phyloP scores from a whole-genome alignment of 306 rosid genomes.

The Quercus glauca region DNA sequence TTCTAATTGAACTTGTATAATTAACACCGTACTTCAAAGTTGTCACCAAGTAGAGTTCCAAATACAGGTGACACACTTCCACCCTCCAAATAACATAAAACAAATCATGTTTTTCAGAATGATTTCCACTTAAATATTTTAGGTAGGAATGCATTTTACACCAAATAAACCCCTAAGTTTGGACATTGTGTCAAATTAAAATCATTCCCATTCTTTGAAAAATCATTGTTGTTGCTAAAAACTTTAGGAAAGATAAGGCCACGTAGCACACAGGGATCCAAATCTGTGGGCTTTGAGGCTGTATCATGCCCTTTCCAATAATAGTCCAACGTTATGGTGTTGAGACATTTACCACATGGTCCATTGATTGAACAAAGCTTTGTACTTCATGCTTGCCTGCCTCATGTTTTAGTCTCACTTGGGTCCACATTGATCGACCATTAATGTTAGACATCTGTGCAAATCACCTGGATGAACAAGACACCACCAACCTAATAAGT shows the following conservation, averaged over 20 bases:
- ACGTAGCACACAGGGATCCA: neutral
- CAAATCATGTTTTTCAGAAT: no score
- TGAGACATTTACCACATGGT: neutral
- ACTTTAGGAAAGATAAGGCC: neutral
- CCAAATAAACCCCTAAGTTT: no score
- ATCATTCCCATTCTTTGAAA: neutral
- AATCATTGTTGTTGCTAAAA: slow-evolving; percentile 2
- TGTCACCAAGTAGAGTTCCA: no score
- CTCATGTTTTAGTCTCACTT: neutral
- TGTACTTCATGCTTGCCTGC: neutral
- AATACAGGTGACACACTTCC: no score
- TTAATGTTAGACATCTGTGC: slow-evolving; percentile 25
- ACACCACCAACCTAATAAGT: neutral
- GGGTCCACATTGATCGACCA: neutral
- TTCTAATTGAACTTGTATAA: no score
- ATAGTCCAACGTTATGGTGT: slow-evolving; percentile 18
- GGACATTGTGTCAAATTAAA: no score
- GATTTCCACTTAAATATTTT: no score
- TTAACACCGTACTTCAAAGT: no score
- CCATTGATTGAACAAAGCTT: neutral
- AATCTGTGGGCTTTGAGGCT: slow-evolving; percentile 1
- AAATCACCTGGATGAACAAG: neutral
- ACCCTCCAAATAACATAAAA: no score
- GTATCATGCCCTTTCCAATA: neutral
- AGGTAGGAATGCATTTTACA: no score